Conservation (phyloP, 202 grass and related monocot genomes). For the Carex arenaria region DNA sequence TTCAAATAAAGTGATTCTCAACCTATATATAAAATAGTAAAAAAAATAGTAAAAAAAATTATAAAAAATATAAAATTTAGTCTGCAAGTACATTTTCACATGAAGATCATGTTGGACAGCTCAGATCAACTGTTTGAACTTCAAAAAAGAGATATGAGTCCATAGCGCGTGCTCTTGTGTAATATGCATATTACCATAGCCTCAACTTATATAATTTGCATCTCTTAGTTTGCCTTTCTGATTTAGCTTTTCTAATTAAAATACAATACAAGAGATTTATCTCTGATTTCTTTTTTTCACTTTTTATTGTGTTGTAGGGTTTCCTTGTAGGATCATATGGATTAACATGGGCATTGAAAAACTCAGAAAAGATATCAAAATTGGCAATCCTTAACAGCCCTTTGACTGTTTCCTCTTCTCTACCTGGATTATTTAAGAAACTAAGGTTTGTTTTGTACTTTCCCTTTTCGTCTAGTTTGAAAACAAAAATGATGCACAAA, state of each 20-base stretch:
- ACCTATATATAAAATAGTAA: no score
- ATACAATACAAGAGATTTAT: not conserved
- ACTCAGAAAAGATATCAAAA: slow-evolving; percentile 66
- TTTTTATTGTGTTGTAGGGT: slow-evolving; percentile 42
- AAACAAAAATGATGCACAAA: not conserved
- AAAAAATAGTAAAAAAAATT: no score
- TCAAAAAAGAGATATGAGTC: no score
- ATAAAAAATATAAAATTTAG: no score
- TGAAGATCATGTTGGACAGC: no score
- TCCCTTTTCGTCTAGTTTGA: not conserved
- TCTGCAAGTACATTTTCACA: no score
- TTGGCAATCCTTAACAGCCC: slow-evolving; percentile 89
- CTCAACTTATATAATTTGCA: not conserved
- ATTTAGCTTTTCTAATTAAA: not conserved
- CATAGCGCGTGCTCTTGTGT: no score
- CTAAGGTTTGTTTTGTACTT: slow-evolving; percentile 40
- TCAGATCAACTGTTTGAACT: no score
- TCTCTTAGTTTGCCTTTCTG: slow-evolving; percentile 11
- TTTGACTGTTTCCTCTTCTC: slow-evolving; percentile 66
- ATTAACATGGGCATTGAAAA: slow-evolving; percentile 87
- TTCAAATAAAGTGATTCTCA: no score
- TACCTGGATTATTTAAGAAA: slow-evolving; percentile 85
- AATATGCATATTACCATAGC: no score
- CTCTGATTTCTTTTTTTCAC: not conserved
- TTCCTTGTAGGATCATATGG: slow-evolving; percentile 96